Base-by-base conservation (phyloP, 805 yeast genomes). In the Teunomyces gatunensis region DNA sequence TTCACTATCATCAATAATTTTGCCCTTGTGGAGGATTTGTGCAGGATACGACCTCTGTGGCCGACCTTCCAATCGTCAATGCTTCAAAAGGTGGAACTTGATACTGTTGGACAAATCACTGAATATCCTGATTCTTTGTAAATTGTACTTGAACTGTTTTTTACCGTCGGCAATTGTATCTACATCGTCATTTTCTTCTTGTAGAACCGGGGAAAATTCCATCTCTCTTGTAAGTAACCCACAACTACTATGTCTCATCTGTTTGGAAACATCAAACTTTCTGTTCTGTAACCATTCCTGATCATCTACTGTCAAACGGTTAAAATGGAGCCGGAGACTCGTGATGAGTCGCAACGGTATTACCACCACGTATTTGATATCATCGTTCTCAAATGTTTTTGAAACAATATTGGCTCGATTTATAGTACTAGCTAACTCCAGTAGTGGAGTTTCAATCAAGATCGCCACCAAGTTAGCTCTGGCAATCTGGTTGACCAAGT, bases 371-470 rank as follows among this genome's bases (percentile, higher is more conserved):
- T 39, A 15, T 20, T 41, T 46, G 44, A 39, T 17, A 15, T 36
- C 37, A 11, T 28, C 29, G 40, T 37, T 37, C 29, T 37, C 40
- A 13, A 37, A 37, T 12, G 40, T 37, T 27, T 37, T 37, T 21
- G 40, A 37, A 21, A 37, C 29, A 37, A 37, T 13, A 6, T 37
- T 37, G 29, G 27, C 23, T 23, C 40, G 40, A 23, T 17, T 37
- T 20, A 13, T 18, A 4, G 25, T 13, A 10, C 13, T 15, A 10
- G 32, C 25, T 41, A 42, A 39, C 6, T 42, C 52, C 6, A 32
- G 33, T 10, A 53, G 21, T 3, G 56, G 52, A 5, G 37, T 35
- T 12, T 39, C 45, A n/a, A 53, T 29, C 40, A 53, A 42, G 15
- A 39, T 39, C 17, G 36, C 40, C 17, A 42, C 17, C 23, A 53